Evolutionary conservation across 2,329 filamentous ascomycete genomes (phyloP).

Genomic region (Ilyonectria destructans): DNA sequence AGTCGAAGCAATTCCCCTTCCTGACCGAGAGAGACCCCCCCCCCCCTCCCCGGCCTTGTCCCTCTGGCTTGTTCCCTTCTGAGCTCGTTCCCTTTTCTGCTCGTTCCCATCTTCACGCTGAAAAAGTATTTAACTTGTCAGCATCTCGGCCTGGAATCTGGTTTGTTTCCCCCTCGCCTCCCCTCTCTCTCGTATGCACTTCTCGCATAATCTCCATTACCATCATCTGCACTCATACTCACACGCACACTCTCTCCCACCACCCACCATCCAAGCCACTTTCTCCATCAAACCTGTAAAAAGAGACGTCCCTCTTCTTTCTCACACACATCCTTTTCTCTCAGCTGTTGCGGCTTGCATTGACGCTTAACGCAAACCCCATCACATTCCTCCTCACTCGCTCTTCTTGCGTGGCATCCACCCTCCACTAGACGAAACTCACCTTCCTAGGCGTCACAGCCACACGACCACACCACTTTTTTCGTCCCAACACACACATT

Average conservation of each 20-base stretch:
- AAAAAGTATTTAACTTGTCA: conserved; percentile 34
- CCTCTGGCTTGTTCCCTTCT: conserved; percentile 26
- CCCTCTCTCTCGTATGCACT: conserved; percentile 6
- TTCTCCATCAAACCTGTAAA: not conserved
- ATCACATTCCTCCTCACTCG: not conserved
- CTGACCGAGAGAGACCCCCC: not conserved
- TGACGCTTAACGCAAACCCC: not conserved
- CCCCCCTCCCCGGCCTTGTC: not conserved
- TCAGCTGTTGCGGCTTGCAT: not conserved
- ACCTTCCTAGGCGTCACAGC: not conserved
- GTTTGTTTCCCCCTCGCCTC: conserved; percentile 16
- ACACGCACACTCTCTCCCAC: not conserved
- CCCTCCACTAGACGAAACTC: not conserved
- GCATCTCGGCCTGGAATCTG: conserved; percentile 22
- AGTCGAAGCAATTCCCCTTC: conserved; percentile 29
- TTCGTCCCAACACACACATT: not conserved
- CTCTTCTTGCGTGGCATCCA: not conserved
- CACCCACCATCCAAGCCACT: not conserved
- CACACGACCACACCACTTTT: not conserved
- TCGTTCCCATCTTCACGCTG: conserved; percentile 7
- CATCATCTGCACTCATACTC: conserved; percentile 10
- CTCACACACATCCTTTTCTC: not conserved
- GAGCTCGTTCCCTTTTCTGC: conserved; percentile 5
- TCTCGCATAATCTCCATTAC: not conserved
- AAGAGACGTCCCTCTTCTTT: not conserved